These are phyloP conservation scores for Tetrapyrgos nigripes DNA, from an alignment of 1,284 basidiomycete species.

Conservation along the genomic window DNA sequence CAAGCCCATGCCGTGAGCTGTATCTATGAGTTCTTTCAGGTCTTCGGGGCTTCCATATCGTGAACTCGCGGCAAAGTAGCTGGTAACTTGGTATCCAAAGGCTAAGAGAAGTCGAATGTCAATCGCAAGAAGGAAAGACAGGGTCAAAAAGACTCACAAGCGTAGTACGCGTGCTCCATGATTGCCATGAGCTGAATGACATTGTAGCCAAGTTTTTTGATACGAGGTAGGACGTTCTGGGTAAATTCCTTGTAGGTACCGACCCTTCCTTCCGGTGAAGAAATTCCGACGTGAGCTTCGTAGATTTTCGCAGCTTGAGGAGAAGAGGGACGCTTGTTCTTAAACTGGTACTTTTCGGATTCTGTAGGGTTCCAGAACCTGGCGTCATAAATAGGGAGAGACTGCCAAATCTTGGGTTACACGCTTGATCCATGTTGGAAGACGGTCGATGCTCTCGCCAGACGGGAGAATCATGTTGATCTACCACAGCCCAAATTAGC, in stretches of 20 bases:
- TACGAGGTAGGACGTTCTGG: slow-evolving; percentile 82
- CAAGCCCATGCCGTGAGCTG: slow-evolving; percentile 92
- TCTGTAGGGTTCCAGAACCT: slow-evolving; percentile 97
- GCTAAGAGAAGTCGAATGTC: slow-evolving; percentile 49
- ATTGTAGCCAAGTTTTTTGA: slow-evolving; percentile 94
- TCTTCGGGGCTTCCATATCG: slow-evolving; percentile 96
- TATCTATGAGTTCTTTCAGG: slow-evolving; percentile 94
- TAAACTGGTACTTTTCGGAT: slow-evolving; percentile 80
- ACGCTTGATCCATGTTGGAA: slow-evolving; percentile 94
- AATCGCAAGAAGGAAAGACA: slow-evolving; percentile 14
- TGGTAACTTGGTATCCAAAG: slow-evolving; percentile 98
- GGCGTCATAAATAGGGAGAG: slow-evolving; percentile 93
- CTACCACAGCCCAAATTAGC: slow-evolving; percentile 40
- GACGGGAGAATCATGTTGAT: slow-evolving; percentile 85
- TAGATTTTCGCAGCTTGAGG: slow-evolving; percentile 87
- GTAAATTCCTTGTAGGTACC: slow-evolving; percentile 98
- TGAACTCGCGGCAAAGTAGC: slow-evolving; percentile 97
- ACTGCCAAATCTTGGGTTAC: slow-evolving; percentile 93
- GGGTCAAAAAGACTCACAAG: slow-evolving; percentile 64
- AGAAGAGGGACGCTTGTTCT: slow-evolving; percentile 74
- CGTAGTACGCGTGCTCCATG: slow-evolving; percentile 99
- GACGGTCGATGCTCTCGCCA: slow-evolving; percentile 86
- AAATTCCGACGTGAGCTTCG: slow-evolving; percentile 98
- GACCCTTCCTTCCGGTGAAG: slow-evolving; percentile 85
- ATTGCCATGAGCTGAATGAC: slow-evolving; percentile 97